phyloP scores from a whole-genome alignment of 306 rosid genomes.

The Sphenostylis stenocarpa region DNA sequence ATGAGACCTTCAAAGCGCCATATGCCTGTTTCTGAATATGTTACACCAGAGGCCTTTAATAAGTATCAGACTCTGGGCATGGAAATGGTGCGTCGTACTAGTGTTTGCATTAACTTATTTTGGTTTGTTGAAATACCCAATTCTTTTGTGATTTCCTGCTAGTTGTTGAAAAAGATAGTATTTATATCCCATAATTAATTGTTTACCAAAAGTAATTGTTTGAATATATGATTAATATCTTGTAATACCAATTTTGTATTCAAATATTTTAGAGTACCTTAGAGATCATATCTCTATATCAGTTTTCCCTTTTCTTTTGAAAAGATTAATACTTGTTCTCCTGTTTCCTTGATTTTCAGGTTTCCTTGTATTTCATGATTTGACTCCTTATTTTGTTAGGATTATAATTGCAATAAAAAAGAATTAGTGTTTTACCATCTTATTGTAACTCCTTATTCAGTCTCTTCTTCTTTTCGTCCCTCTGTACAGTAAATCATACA shows the following conservation, averaged over 20 bases:
- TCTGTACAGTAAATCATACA: neutral
- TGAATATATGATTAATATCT: neutral
- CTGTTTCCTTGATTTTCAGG: neutral
- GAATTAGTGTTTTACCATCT: neutral
- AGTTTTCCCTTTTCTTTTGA: too few relatives aligned
- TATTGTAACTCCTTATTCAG: neutral
- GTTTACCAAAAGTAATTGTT: neutral
- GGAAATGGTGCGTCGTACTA: conserved; percentile 72
- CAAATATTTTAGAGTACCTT: neutral
- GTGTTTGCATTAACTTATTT: neutral
- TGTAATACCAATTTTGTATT: neutral
- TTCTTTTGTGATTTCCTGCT: neutral
- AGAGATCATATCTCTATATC: neutral
- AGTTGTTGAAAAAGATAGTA: neutral
- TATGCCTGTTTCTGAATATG: conserved; percentile 93
- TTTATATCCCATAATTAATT: neutral
- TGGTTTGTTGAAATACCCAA: neutral
- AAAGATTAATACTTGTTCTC: neutral
- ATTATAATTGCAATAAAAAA: neutral
- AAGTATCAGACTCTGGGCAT: conserved; percentile 80
- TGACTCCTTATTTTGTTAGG: neutral
- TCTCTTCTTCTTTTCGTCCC: neutral
- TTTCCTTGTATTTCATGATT: neutral
- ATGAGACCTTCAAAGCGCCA: conserved; percentile 99
- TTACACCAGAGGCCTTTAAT: conserved; percentile 94